Conservation (phyloP, 208 protist species). For the Strigomonas galati region DNA sequence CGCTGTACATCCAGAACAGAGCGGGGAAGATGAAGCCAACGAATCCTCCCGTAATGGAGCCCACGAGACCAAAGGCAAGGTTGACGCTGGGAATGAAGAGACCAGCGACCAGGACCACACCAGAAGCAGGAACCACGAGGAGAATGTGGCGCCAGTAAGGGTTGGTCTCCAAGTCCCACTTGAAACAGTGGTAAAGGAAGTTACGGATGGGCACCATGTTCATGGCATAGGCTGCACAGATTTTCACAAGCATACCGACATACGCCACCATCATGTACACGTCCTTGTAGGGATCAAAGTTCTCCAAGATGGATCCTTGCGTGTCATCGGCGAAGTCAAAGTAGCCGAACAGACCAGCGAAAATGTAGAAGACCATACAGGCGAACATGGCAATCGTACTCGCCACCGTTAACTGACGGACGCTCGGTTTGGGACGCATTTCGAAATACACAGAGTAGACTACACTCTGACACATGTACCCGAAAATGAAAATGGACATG, state of each 20-base stretch:
- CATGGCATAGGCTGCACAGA: slow-evolving; percentile 56
- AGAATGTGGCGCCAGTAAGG: slow-evolving; percentile 67
- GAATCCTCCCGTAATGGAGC: slow-evolving; percentile 72
- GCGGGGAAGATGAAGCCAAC: slow-evolving; percentile 74
- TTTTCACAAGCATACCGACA: slow-evolving; percentile 59
- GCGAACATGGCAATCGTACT: slow-evolving; percentile 46
- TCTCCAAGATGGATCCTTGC: slow-evolving; percentile 41
- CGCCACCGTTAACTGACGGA: slow-evolving; percentile 46
- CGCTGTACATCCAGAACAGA: slow-evolving; percentile 67
- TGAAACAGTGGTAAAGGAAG: slow-evolving; percentile 54
- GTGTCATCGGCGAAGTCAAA: slow-evolving; percentile 59
- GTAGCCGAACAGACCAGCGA: slow-evolving; percentile 68
- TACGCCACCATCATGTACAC: slow-evolving; percentile 69
- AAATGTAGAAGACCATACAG: slow-evolving; percentile 63
- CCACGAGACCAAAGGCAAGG: slow-evolving; percentile 63
- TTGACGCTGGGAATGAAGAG: slow-evolving; percentile 76
- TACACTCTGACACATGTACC: slow-evolving; percentile 71
- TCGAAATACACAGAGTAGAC: slow-evolving; percentile 56
- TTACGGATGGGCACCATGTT: slow-evolving; percentile 61
- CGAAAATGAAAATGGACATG: slow-evolving; percentile 72
- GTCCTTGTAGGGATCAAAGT: slow-evolving; percentile 54
- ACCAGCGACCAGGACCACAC: slow-evolving; percentile 34
- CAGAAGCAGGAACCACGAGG: slow-evolving; percentile 31
- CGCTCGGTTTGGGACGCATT: slow-evolving; percentile 31
- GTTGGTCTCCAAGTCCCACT: slow-evolving; percentile 51